Evolutionary conservation across 2,329 filamentous ascomycete genomes (phyloP), one percentile per base, ranked within the genome.

Genomic region (Apiospora pterosperma): DNA sequence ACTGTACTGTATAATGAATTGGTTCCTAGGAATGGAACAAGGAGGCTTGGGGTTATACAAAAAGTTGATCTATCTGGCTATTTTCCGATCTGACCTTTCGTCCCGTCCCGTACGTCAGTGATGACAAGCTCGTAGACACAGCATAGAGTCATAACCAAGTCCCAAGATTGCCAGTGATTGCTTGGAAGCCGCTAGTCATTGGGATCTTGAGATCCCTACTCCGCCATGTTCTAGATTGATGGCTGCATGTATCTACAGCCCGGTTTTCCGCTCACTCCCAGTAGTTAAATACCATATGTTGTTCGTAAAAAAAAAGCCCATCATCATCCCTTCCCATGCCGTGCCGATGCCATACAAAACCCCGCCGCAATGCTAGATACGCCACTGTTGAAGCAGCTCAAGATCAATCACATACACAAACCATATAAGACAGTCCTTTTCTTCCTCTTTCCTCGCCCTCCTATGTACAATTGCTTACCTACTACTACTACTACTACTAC

Each of bases 321-420:
- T 42, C 28, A 4, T 42, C 41, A 21, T 42, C 41, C 41, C 41
- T 21, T 42, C 21, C 21, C 48, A 34, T 55, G 48, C 48, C 48
- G 19, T 55, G 48, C 25, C 28, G 16, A 55, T 55, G 48, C 28
- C 48, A n/a, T 55, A 55, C 4, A 34, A 39, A 60, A 31, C 60
- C 60, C 31, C 60, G 60, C 60, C 31, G 34, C 44, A 55, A 62
- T 62, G 61, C 61, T 59, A 25, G 25, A 36, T 55, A 41, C 25
- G 61, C 61, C 44, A 63, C 61, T 63, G 61, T 63, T 63, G 61
- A 63, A 63, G 61, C 61, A 63, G 61, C 61, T 58, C 19, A n/a
- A 44, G 19, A n/a, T n/a, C n/a, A 36, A 61, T 61, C 23, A 59
- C 12, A 59, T 36, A 59, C 31, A 41, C 36, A 41, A 23, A 38